Conservation (phyloP, 805 yeast species). For the Brettanomyces custersianus region DNA sequence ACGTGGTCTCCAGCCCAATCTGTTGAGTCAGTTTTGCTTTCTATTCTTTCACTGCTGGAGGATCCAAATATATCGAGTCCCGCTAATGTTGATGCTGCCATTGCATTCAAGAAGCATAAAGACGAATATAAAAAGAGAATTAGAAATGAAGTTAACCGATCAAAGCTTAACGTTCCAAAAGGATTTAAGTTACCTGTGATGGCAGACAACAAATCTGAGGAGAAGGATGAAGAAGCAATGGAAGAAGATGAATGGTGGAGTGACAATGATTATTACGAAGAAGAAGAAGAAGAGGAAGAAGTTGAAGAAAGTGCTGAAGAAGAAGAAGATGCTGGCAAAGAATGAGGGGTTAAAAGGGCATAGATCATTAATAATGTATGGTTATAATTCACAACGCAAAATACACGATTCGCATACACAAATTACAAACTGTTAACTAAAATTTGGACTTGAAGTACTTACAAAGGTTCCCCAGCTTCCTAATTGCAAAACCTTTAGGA, state of each 20-base stretch:
- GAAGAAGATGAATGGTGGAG: slow-evolving; percentile 27
- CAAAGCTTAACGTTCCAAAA: slow-evolving; percentile 76
- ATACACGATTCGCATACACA: too few species aligned
- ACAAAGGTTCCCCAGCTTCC: slow-evolving; percentile 14
- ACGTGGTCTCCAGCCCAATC: slow-evolving; percentile 95
- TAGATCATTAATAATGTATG: not conserved
- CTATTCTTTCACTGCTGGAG: slow-evolving; percentile 82
- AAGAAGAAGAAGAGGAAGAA: slow-evolving; percentile 24
- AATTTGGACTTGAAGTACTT: not conserved
- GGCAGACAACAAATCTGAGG: slow-evolving; percentile 34
- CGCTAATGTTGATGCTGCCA: slow-evolving; percentile 97
- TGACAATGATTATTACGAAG: slow-evolving; percentile 25
- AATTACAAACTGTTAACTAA: not conserved
- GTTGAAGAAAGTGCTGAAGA: slow-evolving; percentile 22
- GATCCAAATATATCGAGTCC: slow-evolving; percentile 94
- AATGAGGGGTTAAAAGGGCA: not conserved
- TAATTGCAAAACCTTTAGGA: slow-evolving; percentile 23
- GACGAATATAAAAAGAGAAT: slow-evolving; percentile 74
- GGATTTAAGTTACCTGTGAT: slow-evolving; percentile 77
- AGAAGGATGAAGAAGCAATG: slow-evolving; percentile 18
- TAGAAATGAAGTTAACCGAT: slow-evolving; percentile 69
- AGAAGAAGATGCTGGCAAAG: slow-evolving; percentile 17
- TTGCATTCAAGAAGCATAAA: slow-evolving; percentile 78
- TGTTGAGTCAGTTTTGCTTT: slow-evolving; percentile 85
- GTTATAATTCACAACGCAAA: too few species aligned